Evolutionary conservation across 2,329 filamentous ascomycete species (phyloP).

Genomic region (Domatiomyces globalis): DNA sequence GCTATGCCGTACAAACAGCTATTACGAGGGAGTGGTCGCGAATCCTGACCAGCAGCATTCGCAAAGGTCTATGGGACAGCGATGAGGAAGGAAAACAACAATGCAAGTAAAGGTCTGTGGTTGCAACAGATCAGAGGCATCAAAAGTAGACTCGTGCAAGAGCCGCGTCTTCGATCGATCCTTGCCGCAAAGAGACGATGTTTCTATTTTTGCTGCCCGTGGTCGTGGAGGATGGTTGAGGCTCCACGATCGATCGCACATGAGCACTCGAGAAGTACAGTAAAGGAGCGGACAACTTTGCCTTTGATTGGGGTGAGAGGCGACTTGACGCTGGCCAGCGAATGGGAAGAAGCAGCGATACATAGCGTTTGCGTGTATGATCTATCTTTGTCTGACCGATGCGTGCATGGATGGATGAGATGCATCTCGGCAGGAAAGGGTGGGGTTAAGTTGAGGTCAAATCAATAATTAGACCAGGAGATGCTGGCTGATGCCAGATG

Average conservation of each 20-base stretch:
- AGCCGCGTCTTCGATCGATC: not conserved
- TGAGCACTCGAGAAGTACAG: conserved; percentile 2
- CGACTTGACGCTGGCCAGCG: conserved; percentile 11
- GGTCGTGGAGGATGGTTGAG: conserved; percentile 6
- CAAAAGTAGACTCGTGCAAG: not conserved
- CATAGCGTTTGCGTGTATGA: conserved; percentile 9
- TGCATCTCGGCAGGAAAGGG: not conserved
- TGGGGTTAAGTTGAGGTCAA: not conserved
- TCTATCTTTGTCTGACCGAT: conserved; percentile 18
- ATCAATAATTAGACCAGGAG: not conserved
- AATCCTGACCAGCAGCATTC: conserved; percentile 31
- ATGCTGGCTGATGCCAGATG: too few relatives aligned
- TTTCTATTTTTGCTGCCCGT: conserved; percentile 7
- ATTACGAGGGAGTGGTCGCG: conserved; percentile 22
- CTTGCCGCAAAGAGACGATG: conserved; percentile 3
- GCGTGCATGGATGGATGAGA: conserved; percentile 5
- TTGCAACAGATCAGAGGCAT: not conserved
- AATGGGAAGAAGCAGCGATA: conserved; percentile 14
- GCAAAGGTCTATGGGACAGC: conserved; percentile 23
- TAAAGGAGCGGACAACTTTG: conserved; percentile 3
- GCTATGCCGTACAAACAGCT: conserved; percentile 8
- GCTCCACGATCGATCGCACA: conserved; percentile 9
- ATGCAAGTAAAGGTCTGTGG: not conserved
- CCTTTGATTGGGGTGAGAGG: conserved; percentile 10
- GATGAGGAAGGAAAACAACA: conserved; percentile 15